Evolutionary conservation across 2,329 filamentous ascomycete genomes (phyloP), one percentile per base, ranked within the genome.

Genomic region (Apiospora phragmitis): DNA sequence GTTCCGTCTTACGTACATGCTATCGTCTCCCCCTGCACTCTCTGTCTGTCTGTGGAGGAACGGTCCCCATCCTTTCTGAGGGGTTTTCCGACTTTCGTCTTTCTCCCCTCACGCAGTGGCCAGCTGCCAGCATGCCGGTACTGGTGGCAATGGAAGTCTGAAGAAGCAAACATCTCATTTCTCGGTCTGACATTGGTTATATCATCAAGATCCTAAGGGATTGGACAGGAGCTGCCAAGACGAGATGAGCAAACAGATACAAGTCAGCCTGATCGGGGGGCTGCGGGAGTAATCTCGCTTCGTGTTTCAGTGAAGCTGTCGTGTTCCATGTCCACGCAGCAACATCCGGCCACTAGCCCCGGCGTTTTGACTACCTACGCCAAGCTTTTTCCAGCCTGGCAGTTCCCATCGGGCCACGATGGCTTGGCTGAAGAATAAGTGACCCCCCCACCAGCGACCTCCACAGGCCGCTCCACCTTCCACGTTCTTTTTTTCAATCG

Each of bases 201-300:
- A 24, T 38, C 18, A 38, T 4, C 55, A 38, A 32, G 21, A 24
- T 38, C 55, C 55, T 21, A n/a, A 38, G 55, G 55, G 55, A 62
- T 62, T n/a, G 55, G 18, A 24, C 32, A 35, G 18, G 4, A n/a
- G 11, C 3, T 35, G 51, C 51, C 29, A 59, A 59, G 51, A 59
- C 18, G 18, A 35, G 29, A 59, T 59, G 51, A n/a, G 51, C 32
- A 38, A 14, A 38, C 32, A n/a, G 12, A 26, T n/a, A 35, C 51
- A 59, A 62, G 8, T n/a, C 26, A 21, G 55, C 7, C 38, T 18
- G 32, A 38, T 55, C 32, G 9, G n/a, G 29, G 45, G 45, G 18
- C 43, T 4, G 66, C 66, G 67, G 67, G 29, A 68, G 45, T 21
- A 68, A 68, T 68, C 55, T 68, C 45, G 43, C 67, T 68, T 68